These are phyloP conservation scores for Ophiognomonia clavigignenti-juglandacearum DNA, from an alignment of 2,329 filamentous ascomycete species.

Conservation along the genomic window DNA sequence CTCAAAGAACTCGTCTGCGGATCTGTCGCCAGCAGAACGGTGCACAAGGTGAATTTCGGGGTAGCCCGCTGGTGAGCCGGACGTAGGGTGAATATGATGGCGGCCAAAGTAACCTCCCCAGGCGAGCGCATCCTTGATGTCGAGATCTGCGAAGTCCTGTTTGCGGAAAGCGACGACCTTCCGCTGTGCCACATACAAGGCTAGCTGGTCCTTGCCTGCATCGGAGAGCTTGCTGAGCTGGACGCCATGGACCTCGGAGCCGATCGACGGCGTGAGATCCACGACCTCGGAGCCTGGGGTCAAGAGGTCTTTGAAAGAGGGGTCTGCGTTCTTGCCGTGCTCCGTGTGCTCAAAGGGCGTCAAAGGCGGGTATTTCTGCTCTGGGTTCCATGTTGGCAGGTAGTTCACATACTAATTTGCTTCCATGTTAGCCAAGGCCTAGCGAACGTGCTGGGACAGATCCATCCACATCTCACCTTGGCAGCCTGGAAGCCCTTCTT, in stretches of 20 bases:
- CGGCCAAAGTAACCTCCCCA: slow-evolving; percentile 54
- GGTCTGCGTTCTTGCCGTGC: slow-evolving; percentile 65
- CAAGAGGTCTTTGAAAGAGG: slow-evolving; percentile 58
- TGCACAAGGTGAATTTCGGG: slow-evolving; percentile 70
- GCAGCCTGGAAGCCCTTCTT: slow-evolving; percentile 17
- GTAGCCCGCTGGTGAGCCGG: slow-evolving; percentile 62
- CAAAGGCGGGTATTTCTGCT: slow-evolving; percentile 55
- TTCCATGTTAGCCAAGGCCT: too few relatives aligned
- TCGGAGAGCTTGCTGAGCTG: slow-evolving; percentile 59
- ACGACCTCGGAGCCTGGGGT: slow-evolving; percentile 41
- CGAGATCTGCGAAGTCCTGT: slow-evolving; percentile 60
- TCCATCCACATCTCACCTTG: slow-evolving; percentile 17
- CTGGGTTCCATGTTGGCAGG: slow-evolving; percentile 57
- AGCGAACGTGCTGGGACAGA: not conserved
- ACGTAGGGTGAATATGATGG: slow-evolving; percentile 72
- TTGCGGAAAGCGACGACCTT: slow-evolving; percentile 68
- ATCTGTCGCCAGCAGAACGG: slow-evolving; percentile 61
- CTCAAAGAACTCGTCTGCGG: slow-evolving; percentile 53
- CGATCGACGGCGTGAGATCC: slow-evolving; percentile 63
- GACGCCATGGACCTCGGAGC: slow-evolving; percentile 61
- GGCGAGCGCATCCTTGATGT: slow-evolving; percentile 60
- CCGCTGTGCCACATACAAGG: slow-evolving; percentile 62
- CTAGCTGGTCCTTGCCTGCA: slow-evolving; percentile 65
- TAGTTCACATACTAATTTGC: slow-evolving; percentile 56
- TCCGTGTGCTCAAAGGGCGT: slow-evolving; percentile 63